phyloP scores from a whole-genome alignment of 2,329 filamentous ascomycete genomes.

The Paramyrothecium roridum region DNA sequence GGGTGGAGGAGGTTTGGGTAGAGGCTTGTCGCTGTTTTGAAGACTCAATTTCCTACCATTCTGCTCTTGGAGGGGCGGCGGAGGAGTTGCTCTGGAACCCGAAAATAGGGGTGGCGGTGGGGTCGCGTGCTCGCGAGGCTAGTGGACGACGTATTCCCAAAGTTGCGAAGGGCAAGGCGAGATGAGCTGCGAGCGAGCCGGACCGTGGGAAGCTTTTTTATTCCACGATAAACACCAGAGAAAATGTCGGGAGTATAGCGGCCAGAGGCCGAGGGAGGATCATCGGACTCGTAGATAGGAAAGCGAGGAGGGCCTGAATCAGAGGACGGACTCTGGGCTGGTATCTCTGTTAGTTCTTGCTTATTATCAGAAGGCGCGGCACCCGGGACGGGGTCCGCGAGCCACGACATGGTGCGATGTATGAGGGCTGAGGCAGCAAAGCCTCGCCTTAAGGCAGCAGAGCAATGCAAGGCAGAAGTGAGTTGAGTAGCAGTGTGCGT shows the following conservation, averaged over 20 bases:
- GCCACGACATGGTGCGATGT: conserved; percentile 7
- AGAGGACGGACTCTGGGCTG: conserved; percentile 18
- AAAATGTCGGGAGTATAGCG: conserved; percentile 42
- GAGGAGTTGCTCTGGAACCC: conserved; percentile 12
- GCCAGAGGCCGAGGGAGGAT: conserved; percentile 24
- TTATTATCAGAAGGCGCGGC: conserved; percentile 19
- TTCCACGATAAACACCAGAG: conserved; percentile 49
- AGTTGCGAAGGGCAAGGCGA: conserved; percentile 32
- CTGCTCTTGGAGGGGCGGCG: conserved; percentile 18
- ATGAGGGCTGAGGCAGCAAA: neutral
- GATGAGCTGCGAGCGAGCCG: conserved; percentile 43
- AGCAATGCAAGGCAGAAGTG: too few relatives aligned
- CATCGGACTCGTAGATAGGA: conserved; percentile 43
- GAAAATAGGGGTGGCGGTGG: conserved; percentile 1
- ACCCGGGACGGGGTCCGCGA: conserved; percentile 3
- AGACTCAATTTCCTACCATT: conserved; percentile 54
- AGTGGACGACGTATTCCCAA: neutral
- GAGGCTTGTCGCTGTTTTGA: conserved; percentile 54
- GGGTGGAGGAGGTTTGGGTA: conserved; percentile 47
- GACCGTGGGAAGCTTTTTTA: conserved; percentile 43
- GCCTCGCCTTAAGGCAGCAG: neutral
- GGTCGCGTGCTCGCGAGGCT: neutral
- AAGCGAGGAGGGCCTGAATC: conserved; percentile 31
- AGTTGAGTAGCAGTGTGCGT: too few relatives aligned
- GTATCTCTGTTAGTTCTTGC: conserved; percentile 25